Percentiles rank a stretch among this genome's conserved stretches.
Conservation (phyloP, 2,329 filamentous ascomycete species). For the Trichoderma sp. region DNA sequence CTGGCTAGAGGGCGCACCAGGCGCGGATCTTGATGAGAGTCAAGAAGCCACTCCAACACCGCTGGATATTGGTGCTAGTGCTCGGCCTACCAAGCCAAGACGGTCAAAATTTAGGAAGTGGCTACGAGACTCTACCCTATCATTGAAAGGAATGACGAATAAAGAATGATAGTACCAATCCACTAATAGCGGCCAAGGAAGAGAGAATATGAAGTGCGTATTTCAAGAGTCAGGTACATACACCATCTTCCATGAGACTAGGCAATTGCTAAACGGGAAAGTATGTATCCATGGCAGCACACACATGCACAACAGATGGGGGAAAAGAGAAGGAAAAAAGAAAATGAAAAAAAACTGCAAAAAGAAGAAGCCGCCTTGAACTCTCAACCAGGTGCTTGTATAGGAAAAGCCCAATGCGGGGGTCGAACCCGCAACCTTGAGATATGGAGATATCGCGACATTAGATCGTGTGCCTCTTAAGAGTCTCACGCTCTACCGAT, state of each 20-base stretch:
- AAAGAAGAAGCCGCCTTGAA: neutral
- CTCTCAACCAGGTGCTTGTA: slow-evolving; percentile 20
- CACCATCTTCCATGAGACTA: neutral
- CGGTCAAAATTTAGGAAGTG: neutral
- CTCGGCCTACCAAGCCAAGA: neutral
- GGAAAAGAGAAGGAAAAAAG: too few relatives aligned
- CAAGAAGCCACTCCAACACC: neutral
- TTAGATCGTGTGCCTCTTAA: slow-evolving; percentile 40
- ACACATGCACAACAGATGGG: too few relatives aligned
- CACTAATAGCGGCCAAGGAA: too few relatives aligned
- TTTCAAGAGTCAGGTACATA: too few relatives aligned
- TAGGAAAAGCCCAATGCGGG: slow-evolving; percentile 46
- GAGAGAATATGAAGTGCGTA: neutral
- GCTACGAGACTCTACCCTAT: neutral
- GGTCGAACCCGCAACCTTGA: slow-evolving; percentile 58
- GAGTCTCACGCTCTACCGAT: slow-evolving; percentile 70
- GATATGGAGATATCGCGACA: slow-evolving; percentile 40
- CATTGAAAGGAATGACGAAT: too few relatives aligned
- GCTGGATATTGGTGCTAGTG: neutral
- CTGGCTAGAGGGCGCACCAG: neutral
- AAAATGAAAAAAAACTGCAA: neutral
- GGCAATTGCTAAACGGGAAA: too few relatives aligned
- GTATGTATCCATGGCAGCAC: too few relatives aligned
- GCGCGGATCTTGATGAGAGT: neutral
- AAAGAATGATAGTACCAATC: too few relatives aligned